Conservation (phyloP, 768 basidiomycete species). For the Xerocomellus dryophilus region DNA sequence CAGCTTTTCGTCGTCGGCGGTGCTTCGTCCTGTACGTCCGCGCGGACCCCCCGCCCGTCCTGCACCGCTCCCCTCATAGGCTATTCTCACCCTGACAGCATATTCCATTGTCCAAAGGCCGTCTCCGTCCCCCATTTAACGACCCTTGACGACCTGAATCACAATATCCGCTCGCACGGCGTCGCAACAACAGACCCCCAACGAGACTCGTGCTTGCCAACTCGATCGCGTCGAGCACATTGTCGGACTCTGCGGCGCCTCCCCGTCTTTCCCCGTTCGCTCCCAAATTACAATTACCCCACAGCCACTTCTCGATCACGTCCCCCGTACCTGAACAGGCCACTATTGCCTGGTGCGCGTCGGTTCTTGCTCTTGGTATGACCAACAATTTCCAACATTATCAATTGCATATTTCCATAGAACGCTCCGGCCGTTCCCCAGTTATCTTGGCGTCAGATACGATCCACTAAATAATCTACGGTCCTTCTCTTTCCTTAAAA, state of each 20-base stretch:
- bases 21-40: constrained; percentile 11
- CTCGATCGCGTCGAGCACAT: constrained; percentile 6
- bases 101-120: no score
- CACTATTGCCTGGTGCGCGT: constrained; percentile 30
- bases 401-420: constrained; percentile 35
- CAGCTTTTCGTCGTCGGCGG: constrained; percentile 14
- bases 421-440: constrained; percentile 30
- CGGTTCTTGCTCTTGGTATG: constrained; percentile 33
- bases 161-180: constrained; percentile 7
- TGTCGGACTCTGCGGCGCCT: constrained; percentile 11
- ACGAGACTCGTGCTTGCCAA: neutral
- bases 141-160: constrained; percentile 28
- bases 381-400: constrained; percentile 34
- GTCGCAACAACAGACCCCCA: neutral
- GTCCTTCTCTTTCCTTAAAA: constrained; percentile 27
- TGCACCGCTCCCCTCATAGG: constrained; percentile 8
- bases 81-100: constrained; percentile 10
- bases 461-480: constrained; percentile 17
- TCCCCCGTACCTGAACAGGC: constrained; percentile 31
- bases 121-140: constrained; percentile 17
- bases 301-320: constrained; percentile 35
- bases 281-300: constrained; percentile 29
- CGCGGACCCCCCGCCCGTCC: neutral
- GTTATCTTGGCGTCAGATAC: constrained; percentile 25
- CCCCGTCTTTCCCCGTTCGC: constrained; percentile 22